Conservation (phyloP, 805 yeast genomes). For the Kodamaea hsintzibuensis region DNA sequence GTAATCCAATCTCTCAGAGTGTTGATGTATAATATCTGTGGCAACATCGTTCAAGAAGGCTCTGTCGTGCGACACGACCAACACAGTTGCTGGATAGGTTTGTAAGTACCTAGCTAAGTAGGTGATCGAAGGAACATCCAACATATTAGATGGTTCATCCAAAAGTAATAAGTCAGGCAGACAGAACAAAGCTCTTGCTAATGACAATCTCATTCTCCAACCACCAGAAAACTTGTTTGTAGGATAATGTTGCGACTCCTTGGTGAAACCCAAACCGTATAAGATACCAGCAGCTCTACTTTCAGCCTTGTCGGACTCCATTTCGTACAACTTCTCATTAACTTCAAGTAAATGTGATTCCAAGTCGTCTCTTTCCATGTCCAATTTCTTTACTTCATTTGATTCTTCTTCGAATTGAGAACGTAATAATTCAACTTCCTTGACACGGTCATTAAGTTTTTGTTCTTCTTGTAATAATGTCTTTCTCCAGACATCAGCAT, state of each 20-base stretch:
- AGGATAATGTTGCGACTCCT: conserved; percentile 77
- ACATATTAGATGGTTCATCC: conserved; percentile 99
- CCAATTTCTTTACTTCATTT: conserved; percentile 73
- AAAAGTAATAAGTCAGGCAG: conserved; percentile 89
- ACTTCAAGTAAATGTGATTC: conserved; percentile 77
- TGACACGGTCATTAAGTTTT: conserved; percentile 70
- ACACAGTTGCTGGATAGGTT: conserved; percentile 85
- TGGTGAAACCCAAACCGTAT: conserved; percentile 90
- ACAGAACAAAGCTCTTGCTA: conserved; percentile 97
- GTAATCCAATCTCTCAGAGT: conserved; percentile 93
- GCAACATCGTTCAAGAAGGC: conserved; percentile 97
- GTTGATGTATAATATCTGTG: conserved; percentile 97
- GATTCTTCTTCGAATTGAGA: conserved; percentile 70
- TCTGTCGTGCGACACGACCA: conserved; percentile 97
- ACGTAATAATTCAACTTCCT: conserved; percentile 70
- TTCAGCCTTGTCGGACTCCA: conserved; percentile 98
- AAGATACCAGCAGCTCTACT: conserved; percentile 93
- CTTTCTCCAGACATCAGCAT: conserved; percentile 99
- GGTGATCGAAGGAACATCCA: conserved; percentile 99
- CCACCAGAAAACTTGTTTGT: conserved; percentile 98
- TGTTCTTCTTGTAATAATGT: conserved; percentile 75
- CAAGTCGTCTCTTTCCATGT: conserved; percentile 86
- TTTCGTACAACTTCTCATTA: conserved; percentile 78
- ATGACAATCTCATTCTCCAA: conserved; percentile 99
- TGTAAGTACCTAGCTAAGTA: conserved; percentile 88